Evolutionary conservation across 176 grass and related monocot genomes (phyloP).

Genomic region (Poa pratensis): DNA sequence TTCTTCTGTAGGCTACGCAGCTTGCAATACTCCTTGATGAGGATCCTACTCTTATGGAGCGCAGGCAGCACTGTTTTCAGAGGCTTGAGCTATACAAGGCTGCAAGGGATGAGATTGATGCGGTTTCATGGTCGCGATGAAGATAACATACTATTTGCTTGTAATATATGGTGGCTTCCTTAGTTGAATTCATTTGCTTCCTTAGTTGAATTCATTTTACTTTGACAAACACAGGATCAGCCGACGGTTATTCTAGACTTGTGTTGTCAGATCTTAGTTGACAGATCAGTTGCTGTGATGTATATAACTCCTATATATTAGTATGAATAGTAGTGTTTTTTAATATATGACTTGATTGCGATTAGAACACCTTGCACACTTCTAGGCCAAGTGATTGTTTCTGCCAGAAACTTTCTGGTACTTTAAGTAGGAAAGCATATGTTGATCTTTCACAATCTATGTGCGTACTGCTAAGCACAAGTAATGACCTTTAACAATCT

Average conservation of each 20-base stretch:
- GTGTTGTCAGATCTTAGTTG: slow-evolving; percentile 5
- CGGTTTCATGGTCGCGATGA: slow-evolving; percentile 67
- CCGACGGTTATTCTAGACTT: slow-evolving; percentile 29
- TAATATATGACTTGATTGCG: background rate
- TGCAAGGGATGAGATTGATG: slow-evolving; percentile 89
- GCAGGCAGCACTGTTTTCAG: slow-evolving; percentile 73
- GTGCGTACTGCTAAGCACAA: slow-evolving; percentile 14
- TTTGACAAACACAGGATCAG: slow-evolving; percentile 30
- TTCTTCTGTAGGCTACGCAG: slow-evolving; percentile 64
- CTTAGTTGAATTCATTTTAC: slow-evolving; percentile 9
- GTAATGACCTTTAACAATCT: background rate
- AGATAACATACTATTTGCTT: slow-evolving; percentile 11
- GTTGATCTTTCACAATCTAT: slow-evolving; percentile 1
- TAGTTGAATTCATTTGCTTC: background rate
- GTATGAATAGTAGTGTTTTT: background rate
- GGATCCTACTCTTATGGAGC: slow-evolving; percentile 89
- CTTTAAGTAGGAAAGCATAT: background rate
- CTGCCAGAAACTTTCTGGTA: too few relatives aligned
- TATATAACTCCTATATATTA: slow-evolving; percentile 23
- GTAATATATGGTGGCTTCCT: background rate
- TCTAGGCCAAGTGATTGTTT: background rate
- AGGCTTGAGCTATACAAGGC: slow-evolving; percentile 92
- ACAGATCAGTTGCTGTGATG: slow-evolving; percentile 26
- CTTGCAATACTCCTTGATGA: slow-evolving; percentile 80
- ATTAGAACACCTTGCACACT: background rate